Conservation (phyloP, 1,139 yeast species). For the Scheffersomyces quercinus region DNA sequence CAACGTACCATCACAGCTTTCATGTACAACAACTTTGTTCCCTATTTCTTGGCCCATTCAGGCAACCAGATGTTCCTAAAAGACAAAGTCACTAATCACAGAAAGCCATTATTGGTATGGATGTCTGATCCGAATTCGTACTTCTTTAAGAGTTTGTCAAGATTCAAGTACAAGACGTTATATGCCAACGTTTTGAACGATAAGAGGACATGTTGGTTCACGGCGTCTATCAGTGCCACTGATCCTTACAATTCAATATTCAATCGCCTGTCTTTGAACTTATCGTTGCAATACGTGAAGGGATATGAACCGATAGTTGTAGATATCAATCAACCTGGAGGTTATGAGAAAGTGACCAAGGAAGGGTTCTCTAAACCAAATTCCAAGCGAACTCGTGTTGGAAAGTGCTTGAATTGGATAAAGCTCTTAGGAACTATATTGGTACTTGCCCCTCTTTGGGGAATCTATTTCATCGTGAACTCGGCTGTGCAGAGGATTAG, state of each 20-base stretch:
- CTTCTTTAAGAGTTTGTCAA: conserved; percentile 55
- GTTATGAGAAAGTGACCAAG: conserved; percentile 4
- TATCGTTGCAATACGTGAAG: conserved; percentile 44
- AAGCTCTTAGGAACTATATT: conserved; percentile 40
- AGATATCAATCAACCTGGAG: conserved; percentile 42
- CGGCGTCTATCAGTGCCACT: conserved; percentile 63
- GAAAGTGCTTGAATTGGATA: conserved; percentile 41
- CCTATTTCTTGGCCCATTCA: conserved; percentile 64
- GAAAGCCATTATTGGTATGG: conserved; percentile 56
- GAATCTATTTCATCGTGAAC: conserved; percentile 45
- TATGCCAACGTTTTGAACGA: conserved; percentile 81
- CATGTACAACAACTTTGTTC: conserved; percentile 60
- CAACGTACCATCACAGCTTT: conserved; percentile 34
- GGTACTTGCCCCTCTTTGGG: conserved; percentile 57
- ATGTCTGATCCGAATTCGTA: conserved; percentile 65
- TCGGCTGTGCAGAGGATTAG: conserved; percentile 43
- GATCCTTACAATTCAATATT: conserved; percentile 61
- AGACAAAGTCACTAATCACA: conserved; percentile 31
- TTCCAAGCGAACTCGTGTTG: not conserved
- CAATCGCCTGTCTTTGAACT: conserved; percentile 38
- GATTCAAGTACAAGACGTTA: conserved; percentile 53
- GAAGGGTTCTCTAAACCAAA: not conserved
- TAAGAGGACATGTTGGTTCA: conserved; percentile 79
- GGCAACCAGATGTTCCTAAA: conserved; percentile 71
- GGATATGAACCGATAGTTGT: conserved; percentile 58